These are phyloP conservation scores for Talaromyces thailandensis DNA, from an alignment of 495 filamentous ascomycete genomes.

Conservation along the genomic window DNA sequence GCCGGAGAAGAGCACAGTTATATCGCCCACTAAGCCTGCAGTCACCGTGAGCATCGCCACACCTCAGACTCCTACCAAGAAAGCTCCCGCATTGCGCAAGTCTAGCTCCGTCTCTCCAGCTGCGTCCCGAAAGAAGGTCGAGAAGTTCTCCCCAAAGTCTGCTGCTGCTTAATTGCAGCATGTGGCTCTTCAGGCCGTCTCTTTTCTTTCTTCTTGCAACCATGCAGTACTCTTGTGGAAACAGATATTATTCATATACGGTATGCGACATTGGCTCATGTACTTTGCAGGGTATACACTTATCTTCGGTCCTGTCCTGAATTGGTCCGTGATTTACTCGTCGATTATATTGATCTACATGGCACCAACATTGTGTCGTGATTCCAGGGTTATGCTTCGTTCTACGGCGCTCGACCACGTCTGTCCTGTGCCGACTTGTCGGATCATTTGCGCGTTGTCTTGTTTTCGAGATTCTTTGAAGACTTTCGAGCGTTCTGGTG, in stretches of 20 bases:
- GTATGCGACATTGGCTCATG: not conserved
- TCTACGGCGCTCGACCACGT: not conserved
- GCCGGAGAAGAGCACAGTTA: not conserved
- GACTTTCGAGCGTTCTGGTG: not conserved
- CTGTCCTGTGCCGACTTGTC: not conserved
- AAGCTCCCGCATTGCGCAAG: not conserved
- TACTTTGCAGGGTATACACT: not conserved
- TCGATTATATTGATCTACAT: not conserved
- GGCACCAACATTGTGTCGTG: not conserved
- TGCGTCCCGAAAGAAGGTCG: conserved; percentile 24
- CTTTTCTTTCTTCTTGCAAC: not conserved
- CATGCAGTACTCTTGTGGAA: not conserved
- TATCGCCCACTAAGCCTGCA: conserved; percentile 3
- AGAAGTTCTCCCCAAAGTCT: conserved; percentile 14
- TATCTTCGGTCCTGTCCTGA: not conserved
- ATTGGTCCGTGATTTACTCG: not conserved
- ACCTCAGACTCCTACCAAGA: conserved; percentile 7
- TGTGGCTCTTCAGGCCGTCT: not conserved
- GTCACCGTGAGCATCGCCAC: not conserved
- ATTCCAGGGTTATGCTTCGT: not conserved
- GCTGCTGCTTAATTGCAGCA: conserved; percentile 3
- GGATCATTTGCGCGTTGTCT: not conserved
- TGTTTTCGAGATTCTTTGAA: not conserved
- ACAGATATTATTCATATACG: not conserved
- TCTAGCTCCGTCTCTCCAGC: conserved; percentile 26